phyloP scores from a whole-genome alignment of 2,329 filamentous ascomycete species.

The Cytospora schulzeri region DNA sequence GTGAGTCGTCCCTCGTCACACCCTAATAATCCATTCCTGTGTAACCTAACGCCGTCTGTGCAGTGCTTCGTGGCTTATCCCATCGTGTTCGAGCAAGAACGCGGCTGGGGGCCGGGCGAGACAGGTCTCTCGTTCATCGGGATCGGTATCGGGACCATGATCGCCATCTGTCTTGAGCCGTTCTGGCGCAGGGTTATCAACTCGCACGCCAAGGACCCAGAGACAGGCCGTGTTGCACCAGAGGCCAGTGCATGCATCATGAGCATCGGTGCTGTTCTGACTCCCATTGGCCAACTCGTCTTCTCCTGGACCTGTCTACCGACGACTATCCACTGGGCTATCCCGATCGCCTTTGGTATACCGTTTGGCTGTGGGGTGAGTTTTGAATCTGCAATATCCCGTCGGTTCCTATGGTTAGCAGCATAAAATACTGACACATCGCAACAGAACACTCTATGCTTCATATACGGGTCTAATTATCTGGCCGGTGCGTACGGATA shows the following conservation, averaged over 20 bases:
- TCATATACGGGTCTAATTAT: slow-evolving; percentile 80
- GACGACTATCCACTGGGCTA: slow-evolving; percentile 74
- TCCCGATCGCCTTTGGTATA: slow-evolving; percentile 73
- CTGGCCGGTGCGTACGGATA: slow-evolving; percentile 74
- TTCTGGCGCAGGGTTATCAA: slow-evolving; percentile 78
- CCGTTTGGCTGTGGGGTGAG: slow-evolving; percentile 67
- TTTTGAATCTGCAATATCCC: neutral
- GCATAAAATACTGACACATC: neutral
- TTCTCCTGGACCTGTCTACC: slow-evolving; percentile 90
- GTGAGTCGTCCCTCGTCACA: slow-evolving; percentile 9
- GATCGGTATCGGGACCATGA: slow-evolving; percentile 63
- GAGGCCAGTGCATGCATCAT: slow-evolving; percentile 83
- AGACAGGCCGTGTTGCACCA: slow-evolving; percentile 71
- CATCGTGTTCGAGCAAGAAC: slow-evolving; percentile 73
- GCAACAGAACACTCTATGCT: slow-evolving; percentile 64
- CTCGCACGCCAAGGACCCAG: slow-evolving; percentile 70
- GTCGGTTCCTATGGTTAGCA: no score
- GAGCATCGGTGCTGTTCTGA: slow-evolving; percentile 73
- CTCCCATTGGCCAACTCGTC: slow-evolving; percentile 77
- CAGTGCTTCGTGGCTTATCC: slow-evolving; percentile 85
- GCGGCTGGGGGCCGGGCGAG: slow-evolving; percentile 75
- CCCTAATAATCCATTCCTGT: no score
- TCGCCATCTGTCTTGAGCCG: slow-evolving; percentile 67
- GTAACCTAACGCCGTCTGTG: neutral
- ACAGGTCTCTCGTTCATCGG: slow-evolving; percentile 80